Conservation (phyloP, 306 rosid genomes). For the Oemleria cerasiformis region DNA sequence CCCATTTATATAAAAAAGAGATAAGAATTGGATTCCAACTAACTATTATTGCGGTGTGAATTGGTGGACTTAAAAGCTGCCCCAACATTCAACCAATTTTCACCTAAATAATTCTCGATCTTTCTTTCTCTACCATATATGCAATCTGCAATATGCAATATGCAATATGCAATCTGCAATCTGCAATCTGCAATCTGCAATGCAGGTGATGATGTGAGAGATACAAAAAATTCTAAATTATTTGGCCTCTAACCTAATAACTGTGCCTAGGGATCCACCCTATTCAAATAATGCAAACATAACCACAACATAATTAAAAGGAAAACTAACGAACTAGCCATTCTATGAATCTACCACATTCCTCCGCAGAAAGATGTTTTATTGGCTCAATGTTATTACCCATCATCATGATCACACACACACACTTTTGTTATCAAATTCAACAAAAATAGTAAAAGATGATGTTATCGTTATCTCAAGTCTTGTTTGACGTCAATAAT, state of each 20-base stretch:
- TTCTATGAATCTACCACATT: background rate
- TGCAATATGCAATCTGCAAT: too few relatives aligned
- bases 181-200: background rate
- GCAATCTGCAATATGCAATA: background rate
- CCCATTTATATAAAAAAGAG: background rate
- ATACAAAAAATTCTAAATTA: background rate
- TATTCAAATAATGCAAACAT: background rate
- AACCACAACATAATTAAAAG: too few relatives aligned
- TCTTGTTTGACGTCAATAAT: too few relatives aligned
- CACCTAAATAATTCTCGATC: background rate
- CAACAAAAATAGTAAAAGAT: too few relatives aligned
- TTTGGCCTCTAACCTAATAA: background rate
- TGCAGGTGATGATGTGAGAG: conserved; percentile 2
- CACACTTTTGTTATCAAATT: too few relatives aligned
- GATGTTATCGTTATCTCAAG: too few relatives aligned
- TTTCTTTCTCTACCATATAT: too few relatives aligned
- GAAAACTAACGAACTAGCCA: background rate
- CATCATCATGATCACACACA: background rate
- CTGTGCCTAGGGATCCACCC: background rate
- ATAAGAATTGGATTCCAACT: too few relatives aligned
- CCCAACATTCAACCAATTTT: conserved; percentile 11
- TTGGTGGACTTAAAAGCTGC: conserved; percentile 6
- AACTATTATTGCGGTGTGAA: background rate
- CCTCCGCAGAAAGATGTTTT: background rate
- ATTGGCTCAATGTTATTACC: conserved; percentile 18